These are phyloP conservation scores for Geotrichum fermentans DNA, from an alignment of 1,139 yeast species.

Conservation along the genomic window DNA sequence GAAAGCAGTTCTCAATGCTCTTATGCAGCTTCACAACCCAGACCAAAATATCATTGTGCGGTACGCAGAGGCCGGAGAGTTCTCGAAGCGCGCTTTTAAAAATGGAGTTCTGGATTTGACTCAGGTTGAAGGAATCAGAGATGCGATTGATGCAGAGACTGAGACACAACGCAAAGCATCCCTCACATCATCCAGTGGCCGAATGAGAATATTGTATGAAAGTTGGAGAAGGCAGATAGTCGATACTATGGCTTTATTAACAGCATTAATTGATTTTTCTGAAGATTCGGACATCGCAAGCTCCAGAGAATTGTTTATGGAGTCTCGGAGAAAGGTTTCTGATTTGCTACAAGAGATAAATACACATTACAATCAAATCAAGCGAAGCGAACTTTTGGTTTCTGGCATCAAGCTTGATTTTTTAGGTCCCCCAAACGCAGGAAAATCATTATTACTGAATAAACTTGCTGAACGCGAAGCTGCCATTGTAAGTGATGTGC, in stretches of 20 bases:
- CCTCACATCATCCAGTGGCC: constrained; percentile 66
- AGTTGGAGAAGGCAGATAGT: constrained; percentile 67
- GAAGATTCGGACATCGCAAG: constrained; percentile 89
- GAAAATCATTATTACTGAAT: constrained; percentile 83
- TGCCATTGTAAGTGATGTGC: constrained; percentile 85
- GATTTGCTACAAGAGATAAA: constrained; percentile 45
- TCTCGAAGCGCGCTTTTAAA: constrained; percentile 73
- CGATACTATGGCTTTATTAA: constrained; percentile 62
- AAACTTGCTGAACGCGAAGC: constrained; percentile 70
- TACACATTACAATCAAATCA: constrained; percentile 43
- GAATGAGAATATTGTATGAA: constrained; percentile 50
- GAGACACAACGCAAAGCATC: constrained; percentile 81
- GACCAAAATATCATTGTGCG: constrained; percentile 44
- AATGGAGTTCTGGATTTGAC: constrained; percentile 69
- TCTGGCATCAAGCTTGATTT: constrained; percentile 71
- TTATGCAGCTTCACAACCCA: constrained; percentile 24
- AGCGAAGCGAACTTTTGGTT: constrained; percentile 59
- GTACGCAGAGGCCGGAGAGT: constrained; percentile 91
- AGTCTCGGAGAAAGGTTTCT: constrained; percentile 46
- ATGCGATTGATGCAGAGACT: constrained; percentile 89
- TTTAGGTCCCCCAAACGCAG: constrained; percentile 94
- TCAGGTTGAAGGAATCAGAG: constrained; percentile 85
- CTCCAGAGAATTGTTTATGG: constrained; percentile 41
- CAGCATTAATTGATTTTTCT: constrained; percentile 83
- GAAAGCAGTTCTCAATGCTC: constrained; percentile 57